A percentile compares a stretch with the other conserved stretches of the same genome.
Evolutionary conservation across 2,329 filamentous ascomycete genomes (phyloP).

Genomic region (Apiospora aurea): DNA sequence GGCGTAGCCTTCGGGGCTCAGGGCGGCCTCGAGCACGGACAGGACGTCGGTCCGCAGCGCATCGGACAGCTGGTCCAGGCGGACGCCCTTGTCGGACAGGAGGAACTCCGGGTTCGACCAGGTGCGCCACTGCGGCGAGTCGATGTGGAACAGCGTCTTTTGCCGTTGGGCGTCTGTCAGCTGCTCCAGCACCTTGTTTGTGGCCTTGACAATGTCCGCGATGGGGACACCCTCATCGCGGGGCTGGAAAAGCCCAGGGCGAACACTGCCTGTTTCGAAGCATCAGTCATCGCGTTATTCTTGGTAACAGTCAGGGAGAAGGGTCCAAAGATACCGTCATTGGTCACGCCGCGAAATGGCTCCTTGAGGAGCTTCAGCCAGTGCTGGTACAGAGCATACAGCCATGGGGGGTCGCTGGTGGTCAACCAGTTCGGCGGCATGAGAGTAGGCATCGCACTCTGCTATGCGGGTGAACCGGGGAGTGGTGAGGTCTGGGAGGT

Average conservation of each 20-base stretch:
- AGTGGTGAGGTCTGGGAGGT: slow-evolving; percentile 67
- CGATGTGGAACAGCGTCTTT: slow-evolving; percentile 65
- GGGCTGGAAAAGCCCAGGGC: slow-evolving; percentile 60
- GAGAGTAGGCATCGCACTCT: slow-evolving; percentile 67
- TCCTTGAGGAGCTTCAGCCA: slow-evolving; percentile 67
- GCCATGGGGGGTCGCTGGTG: slow-evolving; percentile 70
- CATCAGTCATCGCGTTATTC: not conserved
- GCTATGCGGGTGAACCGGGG: slow-evolving; percentile 70
- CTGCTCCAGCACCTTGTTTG: slow-evolving; percentile 52
- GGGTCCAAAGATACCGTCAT: slow-evolving; percentile 57
- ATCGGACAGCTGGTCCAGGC: slow-evolving; percentile 66
- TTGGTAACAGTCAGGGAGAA: slow-evolving; percentile 40
- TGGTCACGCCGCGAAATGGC: slow-evolving; percentile 75
- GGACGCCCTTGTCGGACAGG: slow-evolving; percentile 71
- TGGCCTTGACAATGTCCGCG: slow-evolving; percentile 59
- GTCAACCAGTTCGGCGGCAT: slow-evolving; percentile 66
- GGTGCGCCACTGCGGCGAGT: slow-evolving; percentile 75
- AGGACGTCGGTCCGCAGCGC: slow-evolving; percentile 58
- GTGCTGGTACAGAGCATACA: slow-evolving; percentile 66
- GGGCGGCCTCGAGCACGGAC: slow-evolving; percentile 60
- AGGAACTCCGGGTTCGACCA: slow-evolving; percentile 78
- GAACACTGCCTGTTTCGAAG: slow-evolving; percentile 47
- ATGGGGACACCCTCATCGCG: slow-evolving; percentile 72
- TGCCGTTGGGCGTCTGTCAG: slow-evolving; percentile 57
- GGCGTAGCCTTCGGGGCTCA: slow-evolving; percentile 74